These are phyloP conservation scores for Friedmanniomyces endolithicus DNA, from an alignment of 495 filamentous ascomycete species.

Conservation along the genomic window DNA sequence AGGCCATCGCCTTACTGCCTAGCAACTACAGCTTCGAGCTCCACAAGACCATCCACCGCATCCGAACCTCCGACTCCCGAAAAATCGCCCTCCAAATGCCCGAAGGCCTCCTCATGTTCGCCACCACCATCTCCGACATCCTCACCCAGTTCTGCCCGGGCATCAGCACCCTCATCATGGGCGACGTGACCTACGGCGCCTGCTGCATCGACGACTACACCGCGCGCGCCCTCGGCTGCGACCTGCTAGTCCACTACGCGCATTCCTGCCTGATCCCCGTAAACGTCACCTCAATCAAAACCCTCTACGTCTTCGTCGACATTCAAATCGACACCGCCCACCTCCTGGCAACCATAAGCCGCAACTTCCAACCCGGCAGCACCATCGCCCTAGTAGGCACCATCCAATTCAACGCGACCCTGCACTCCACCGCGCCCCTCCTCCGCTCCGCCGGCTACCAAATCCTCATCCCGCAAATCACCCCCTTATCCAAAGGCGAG, in stretches of 20 bases:
- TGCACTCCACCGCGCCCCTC: conserved; percentile 64
- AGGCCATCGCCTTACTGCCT: conserved; percentile 75
- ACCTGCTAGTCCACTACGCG: conserved; percentile 92
- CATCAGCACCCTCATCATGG: conserved; percentile 90
- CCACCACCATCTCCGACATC: conserved; percentile 96
- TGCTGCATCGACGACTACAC: conserved; percentile 99
- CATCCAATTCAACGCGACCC: conserved; percentile 95
- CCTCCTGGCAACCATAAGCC: conserved; percentile 71
- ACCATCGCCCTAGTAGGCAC: conserved; percentile 88
- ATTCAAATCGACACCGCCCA: conserved; percentile 89
- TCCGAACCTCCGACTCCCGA: conserved; percentile 63
- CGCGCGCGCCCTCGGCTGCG: conserved; percentile 83
- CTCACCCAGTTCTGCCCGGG: conserved; percentile 87
- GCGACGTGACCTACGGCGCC: conserved; percentile 95
- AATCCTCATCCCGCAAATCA: conserved; percentile 79
- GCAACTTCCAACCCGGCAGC: conserved; percentile 74
- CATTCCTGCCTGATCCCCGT: conserved; percentile 94
- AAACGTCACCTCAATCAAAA: conserved; percentile 87
- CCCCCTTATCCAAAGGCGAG: conserved; percentile 84
- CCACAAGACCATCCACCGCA: conserved; percentile 91
- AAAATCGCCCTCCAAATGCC: conserved; percentile 90
- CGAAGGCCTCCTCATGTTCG: conserved; percentile 88
- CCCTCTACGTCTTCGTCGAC: conserved; percentile 94
- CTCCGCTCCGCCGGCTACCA: conserved; percentile 73
- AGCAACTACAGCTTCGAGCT: conserved; percentile 97